A percentile compares a stretch with the other conserved stretches of the same genome.
Conservation (phyloP, 2,329 filamentous ascomycete genomes). For the Metarhizium humberi region DNA sequence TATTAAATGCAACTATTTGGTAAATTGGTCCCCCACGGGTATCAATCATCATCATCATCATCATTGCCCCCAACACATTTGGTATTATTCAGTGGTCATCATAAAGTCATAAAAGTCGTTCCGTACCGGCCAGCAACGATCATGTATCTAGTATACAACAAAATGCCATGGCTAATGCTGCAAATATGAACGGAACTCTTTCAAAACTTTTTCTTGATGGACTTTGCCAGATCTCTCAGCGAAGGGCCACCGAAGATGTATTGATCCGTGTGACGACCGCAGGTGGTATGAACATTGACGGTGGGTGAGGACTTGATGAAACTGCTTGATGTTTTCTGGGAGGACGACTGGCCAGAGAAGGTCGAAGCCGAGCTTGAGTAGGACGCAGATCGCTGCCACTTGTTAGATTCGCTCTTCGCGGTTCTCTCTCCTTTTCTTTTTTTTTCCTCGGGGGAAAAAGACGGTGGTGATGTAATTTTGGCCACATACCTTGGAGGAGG, state of each 20-base stretch:
- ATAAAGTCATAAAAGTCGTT: constrained; percentile 11
- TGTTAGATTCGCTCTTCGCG: constrained; percentile 11
- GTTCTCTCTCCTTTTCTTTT: neutral
- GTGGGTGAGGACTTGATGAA: constrained; percentile 28
- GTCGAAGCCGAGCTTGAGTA: constrained; percentile 19
- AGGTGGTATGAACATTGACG: constrained; percentile 44
- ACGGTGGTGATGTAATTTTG: neutral
- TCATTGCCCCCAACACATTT: neutral
- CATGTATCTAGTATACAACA: constrained; percentile 4
- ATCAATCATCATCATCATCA: neutral
- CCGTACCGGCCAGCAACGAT: constrained; percentile 19
- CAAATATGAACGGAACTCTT: neutral
- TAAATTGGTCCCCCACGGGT: neutral
- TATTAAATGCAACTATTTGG: neutral
- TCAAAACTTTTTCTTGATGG: constrained; percentile 24
- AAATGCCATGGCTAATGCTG: constrained; percentile 6
- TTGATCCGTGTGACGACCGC: constrained; percentile 45
- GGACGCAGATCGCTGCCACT: constrained; percentile 17
- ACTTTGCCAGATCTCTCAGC: constrained; percentile 32
- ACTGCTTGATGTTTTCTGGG: constrained; percentile 21
- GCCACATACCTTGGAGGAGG: constrained; percentile 14
- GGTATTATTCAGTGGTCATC: constrained; percentile 1
- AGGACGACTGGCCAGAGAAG: constrained; percentile 13
- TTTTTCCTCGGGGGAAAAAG: neutral
- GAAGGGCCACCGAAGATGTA: constrained; percentile 42